A percentile compares a stretch with the other conserved stretches of the same genome.
These are phyloP conservation scores for Arthrocladium fulminans DNA, from an alignment of 2,329 filamentous ascomycete genomes.

Conservation along the genomic window DNA sequence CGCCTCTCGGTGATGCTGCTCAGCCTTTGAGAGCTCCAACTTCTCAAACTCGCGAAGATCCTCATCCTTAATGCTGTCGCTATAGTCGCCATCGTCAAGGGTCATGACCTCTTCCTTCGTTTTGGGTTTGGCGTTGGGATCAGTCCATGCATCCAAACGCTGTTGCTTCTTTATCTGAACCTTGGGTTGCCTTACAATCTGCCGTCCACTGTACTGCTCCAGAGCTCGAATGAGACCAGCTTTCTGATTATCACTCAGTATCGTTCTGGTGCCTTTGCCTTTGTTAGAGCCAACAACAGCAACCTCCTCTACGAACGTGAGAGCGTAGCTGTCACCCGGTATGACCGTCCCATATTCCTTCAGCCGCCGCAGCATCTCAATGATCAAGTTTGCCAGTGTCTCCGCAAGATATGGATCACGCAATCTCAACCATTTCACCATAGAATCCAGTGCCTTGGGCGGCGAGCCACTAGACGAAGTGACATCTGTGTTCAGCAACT, in stretches of 20 bases:
- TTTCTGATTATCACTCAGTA: conserved; percentile 71
- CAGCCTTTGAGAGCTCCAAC: conserved; percentile 16
- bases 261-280: conserved; percentile 59
- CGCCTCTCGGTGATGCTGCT: conserved; percentile 18
- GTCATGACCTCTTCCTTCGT: conserved; percentile 21
- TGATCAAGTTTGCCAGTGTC: conserved; percentile 71
- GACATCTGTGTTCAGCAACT: conserved; percentile 42
- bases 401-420: conserved; percentile 78
- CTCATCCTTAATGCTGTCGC: conserved; percentile 32
- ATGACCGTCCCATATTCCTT: conserved; percentile 30
- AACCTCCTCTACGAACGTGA: conserved; percentile 49
- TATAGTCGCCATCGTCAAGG: conserved; percentile 30
- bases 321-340: conserved; percentile 57
- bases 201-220: conserved; percentile 44
- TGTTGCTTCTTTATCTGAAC: conserved; percentile 35
- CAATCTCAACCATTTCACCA: conserved; percentile 82
- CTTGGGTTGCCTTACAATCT: conserved; percentile 35
- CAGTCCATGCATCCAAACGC: conserved; percentile 27
- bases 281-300: conserved; percentile 29
- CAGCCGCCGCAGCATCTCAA: conserved; percentile 75
- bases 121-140: conserved; percentile 17
- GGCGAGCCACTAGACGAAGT: conserved; percentile 37
- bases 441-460: conserved; percentile 53
- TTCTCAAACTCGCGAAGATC: conserved; percentile 12
- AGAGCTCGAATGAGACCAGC: conserved; percentile 63